These are phyloP conservation scores for Ophiocordyceps australis DNA, from an alignment of 2,329 filamentous ascomycete species.

Conservation along the genomic window DNA sequence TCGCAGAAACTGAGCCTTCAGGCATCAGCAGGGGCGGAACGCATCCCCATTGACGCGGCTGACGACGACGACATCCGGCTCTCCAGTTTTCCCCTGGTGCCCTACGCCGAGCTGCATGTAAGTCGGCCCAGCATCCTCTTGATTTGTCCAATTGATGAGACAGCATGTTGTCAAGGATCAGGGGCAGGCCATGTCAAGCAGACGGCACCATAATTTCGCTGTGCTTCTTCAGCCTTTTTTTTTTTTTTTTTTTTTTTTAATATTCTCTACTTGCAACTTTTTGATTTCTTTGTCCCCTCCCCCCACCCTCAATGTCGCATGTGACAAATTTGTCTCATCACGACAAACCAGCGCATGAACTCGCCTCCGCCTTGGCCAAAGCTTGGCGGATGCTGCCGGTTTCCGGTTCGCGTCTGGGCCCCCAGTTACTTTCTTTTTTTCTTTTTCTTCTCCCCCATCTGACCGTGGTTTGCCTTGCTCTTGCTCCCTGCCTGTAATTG, in stretches of 20 bases:
- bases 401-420: too few species aligned
- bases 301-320: neutral
- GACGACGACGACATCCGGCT: slow-evolving; percentile 57
- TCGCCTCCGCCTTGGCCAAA: slow-evolving; percentile 3
- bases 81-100: slow-evolving; percentile 45
- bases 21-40: slow-evolving; percentile 31
- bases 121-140: slow-evolving; percentile 20
- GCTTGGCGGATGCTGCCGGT: slow-evolving; percentile 8
- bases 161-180: slow-evolving; percentile 1
- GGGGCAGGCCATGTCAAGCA: too few species aligned
- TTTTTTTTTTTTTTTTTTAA: too few species aligned
- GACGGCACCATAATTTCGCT: too few species aligned
- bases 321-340: slow-evolving; percentile 2
- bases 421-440: neutral
- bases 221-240: too few species aligned
- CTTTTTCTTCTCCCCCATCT: neutral
- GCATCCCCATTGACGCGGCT: slow-evolving; percentile 45
- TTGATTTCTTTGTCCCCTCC: neutral
- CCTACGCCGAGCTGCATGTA: slow-evolving; percentile 68
- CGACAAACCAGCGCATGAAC: slow-evolving; percentile 1
- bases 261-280: too few species aligned
- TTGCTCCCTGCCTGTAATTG: neutral
- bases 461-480: neutral
- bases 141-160: slow-evolving; percentile 3
- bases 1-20: slow-evolving; percentile 62